Conservation (phyloP, 1,139 yeast genomes). For the Wickerhamomyces sp. region DNA sequence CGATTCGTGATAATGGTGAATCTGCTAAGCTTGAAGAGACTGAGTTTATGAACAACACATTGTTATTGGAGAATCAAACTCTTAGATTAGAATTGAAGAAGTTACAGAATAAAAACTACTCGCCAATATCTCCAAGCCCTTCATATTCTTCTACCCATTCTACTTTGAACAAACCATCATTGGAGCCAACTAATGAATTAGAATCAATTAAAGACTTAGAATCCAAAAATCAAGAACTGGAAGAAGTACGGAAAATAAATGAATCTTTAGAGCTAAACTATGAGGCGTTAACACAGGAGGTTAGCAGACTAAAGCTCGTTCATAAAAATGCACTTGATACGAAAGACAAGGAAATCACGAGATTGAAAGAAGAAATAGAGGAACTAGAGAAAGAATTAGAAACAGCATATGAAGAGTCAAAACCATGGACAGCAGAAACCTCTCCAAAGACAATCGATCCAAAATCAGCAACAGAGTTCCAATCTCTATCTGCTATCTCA, state of each 20-base stretch:
- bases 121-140: background rate
- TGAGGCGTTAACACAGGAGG: constrained; percentile 11
- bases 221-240: constrained; percentile 1
- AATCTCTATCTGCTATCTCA: background rate
- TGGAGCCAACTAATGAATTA: no score
- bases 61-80: constrained; percentile 10
- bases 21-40: constrained; percentile 5
- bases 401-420: background rate
- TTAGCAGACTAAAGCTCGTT: constrained; percentile 16
- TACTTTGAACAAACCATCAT: background rate
- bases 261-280: constrained; percentile 7
- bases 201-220: background rate
- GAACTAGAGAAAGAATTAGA: constrained; percentile 4
- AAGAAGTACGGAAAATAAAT: background rate
- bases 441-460: background rate
- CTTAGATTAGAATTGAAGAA: constrained; percentile 1
- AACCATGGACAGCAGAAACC: background rate
- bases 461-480: no score
- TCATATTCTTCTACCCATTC: background rate
- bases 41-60: constrained; percentile 9
- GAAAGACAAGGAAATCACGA: constrained; percentile 14
- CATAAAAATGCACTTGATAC: constrained; percentile 15
- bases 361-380: constrained; percentile 13
- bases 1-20: background rate
- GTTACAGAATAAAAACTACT: background rate